Conservation (phyloP, 2,329 filamentous ascomycete genomes). For the Trichophyton simii region DNA sequence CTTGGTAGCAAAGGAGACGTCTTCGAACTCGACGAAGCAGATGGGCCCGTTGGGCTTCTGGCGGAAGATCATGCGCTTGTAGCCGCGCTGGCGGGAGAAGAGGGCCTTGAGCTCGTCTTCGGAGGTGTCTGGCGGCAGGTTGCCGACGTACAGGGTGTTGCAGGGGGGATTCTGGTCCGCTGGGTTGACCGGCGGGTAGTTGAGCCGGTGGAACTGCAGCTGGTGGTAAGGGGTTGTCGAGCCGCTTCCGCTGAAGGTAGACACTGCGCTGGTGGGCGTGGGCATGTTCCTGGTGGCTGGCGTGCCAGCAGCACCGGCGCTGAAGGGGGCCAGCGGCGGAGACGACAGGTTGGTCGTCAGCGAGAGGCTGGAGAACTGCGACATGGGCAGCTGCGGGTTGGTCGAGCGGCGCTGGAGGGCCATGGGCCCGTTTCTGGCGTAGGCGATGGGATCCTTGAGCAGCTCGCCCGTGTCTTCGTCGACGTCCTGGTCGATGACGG, state of each 20-base stretch:
- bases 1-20: slow-evolving; percentile 82
- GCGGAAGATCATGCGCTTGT: slow-evolving; percentile 87
- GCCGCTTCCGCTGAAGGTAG: slow-evolving; percentile 34
- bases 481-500: slow-evolving; percentile 50
- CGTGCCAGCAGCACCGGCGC: slow-evolving; percentile 38
- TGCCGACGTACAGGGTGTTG: slow-evolving; percentile 97
- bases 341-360: slow-evolving; percentile 51
- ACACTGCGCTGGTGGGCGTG: slow-evolving; percentile 43
- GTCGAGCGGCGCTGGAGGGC: slow-evolving; percentile 50
- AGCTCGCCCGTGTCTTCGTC: slow-evolving; percentile 52
- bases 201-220: slow-evolving; percentile 48
- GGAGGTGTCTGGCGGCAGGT: slow-evolving; percentile 79
- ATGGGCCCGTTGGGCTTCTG: slow-evolving; percentile 93
- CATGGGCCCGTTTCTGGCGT: slow-evolving; percentile 54
- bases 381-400: slow-evolving; percentile 57
- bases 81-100: slow-evolving; percentile 86
- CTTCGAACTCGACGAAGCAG: slow-evolving; percentile 98
- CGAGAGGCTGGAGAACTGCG: slow-evolving; percentile 56
- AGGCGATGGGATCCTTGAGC: slow-evolving; percentile 51
- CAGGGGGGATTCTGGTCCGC: slow-evolving; percentile 95
- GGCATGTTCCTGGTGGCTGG: slow-evolving; percentile 38
- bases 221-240: slow-evolving; percentile 43
- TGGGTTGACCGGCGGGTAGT: slow-evolving; percentile 78
- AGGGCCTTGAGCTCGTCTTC: slow-evolving; percentile 91
- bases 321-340: slow-evolving; percentile 35